phyloP scores from a whole-genome alignment of 2,329 filamentous ascomycete genomes.

The Exophiala spinifera region DNA sequence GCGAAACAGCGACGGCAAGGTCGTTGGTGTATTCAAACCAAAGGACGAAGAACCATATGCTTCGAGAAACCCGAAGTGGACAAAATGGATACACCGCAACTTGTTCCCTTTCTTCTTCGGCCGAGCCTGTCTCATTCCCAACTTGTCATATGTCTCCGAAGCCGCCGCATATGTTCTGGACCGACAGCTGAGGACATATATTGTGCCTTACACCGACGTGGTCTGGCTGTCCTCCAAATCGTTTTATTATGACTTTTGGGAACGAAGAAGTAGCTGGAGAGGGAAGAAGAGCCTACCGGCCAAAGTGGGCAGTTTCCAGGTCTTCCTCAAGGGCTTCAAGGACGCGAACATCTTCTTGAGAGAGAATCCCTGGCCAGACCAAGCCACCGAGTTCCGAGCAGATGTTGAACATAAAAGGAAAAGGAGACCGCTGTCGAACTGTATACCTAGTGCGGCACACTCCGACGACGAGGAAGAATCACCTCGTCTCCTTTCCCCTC shows the following conservation, averaged over 20 bases:
- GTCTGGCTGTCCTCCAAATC: slow-evolving; percentile 92
- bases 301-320: slow-evolving; percentile 94
- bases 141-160: slow-evolving; percentile 96
- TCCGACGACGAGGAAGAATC: slow-evolving; percentile 59
- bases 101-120: slow-evolving; percentile 97
- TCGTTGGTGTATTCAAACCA: slow-evolving; percentile 96
- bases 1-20: slow-evolving; percentile 83
- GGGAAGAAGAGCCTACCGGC: slow-evolving; percentile 82
- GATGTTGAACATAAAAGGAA: slow-evolving; percentile 65
- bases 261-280: slow-evolving; percentile 79
- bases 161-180: slow-evolving; percentile 95
- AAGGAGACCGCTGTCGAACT: slow-evolving; percentile 76
- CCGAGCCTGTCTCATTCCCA: slow-evolving; percentile 90
- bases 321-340: slow-evolving; percentile 95
- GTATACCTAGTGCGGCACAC: slow-evolving; percentile 63
- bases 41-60: slow-evolving; percentile 99
- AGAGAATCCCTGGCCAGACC: slow-evolving; percentile 95
- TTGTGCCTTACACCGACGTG: slow-evolving; percentile 96
- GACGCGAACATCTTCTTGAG: slow-evolving; percentile 94
- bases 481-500: slow-evolving; percentile 40
- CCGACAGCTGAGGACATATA: slow-evolving; percentile 78
- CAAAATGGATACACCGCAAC: slow-evolving; percentile 98
- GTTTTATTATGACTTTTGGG: slow-evolving; percentile 98
- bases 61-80: slow-evolving; percentile 97
- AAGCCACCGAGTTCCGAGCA: slow-evolving; percentile 66